Conservation (phyloP, 75 land plant genomes). For the Sequoiadendron giganteum region DNA sequence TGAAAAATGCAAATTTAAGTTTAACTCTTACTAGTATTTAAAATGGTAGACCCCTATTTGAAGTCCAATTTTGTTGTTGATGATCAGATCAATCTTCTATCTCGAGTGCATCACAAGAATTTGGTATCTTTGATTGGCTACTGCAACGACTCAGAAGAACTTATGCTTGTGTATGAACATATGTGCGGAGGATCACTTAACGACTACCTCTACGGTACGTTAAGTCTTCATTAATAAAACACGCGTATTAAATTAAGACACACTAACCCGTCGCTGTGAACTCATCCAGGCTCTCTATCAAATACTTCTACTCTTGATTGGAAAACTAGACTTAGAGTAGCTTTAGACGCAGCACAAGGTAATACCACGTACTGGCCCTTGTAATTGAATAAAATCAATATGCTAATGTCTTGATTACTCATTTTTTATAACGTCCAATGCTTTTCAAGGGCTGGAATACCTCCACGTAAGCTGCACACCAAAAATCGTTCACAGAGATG, state of each 20-base stretch:
- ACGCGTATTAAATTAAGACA: too few species aligned
- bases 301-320: neutral
- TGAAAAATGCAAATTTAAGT: too few species aligned
- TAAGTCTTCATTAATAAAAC: neutral
- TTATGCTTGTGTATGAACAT: neutral
- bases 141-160: neutral
- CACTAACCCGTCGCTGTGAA: neutral
- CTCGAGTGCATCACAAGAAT: neutral
- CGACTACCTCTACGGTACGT: neutral
- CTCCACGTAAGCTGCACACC: slow-evolving; percentile 17
- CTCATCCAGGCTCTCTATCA: neutral
- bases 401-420: neutral
- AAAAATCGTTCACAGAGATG: slow-evolving; percentile 14
- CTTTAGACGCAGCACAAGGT: neutral
- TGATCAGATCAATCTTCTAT: neutral
- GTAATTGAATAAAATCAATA: too few species aligned
- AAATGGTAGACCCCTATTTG: too few species aligned
- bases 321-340: neutral
- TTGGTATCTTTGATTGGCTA: neutral
- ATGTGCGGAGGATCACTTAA: slow-evolving; percentile 1
- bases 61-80: neutral
- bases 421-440: neutral
- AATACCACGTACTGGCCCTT: too few species aligned
- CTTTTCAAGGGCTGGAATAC: slow-evolving; percentile 12
- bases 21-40: too few species aligned